Conservation (phyloP, 192 early-diverging fungal species). For the Entomortierella beljakovae region DNA sequence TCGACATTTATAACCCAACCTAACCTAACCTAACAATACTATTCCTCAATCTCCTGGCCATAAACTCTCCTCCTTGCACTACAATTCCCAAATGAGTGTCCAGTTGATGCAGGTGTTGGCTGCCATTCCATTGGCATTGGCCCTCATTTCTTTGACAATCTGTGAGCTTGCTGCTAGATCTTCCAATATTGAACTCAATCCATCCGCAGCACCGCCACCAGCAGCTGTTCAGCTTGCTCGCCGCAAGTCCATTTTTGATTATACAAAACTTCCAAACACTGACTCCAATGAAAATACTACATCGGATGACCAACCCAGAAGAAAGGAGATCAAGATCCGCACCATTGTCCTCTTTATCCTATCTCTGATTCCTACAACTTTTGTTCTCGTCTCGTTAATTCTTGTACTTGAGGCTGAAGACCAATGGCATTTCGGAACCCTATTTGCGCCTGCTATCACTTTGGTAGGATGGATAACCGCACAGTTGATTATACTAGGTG, state of each 20-base stretch:
- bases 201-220: conserved; percentile 2
- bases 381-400: conserved; percentile 15
- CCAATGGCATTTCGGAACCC: conserved; percentile 7
- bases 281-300: conserved; percentile 3
- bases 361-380: conserved; percentile 27
- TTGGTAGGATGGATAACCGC: conserved; percentile 29
- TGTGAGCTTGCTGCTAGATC: conserved; percentile 24
- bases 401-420: conserved; percentile 19
- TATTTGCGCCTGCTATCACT: conserved; percentile 19
- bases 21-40: too few species aligned
- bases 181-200: conserved; percentile 21
- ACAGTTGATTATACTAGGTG: not conserved
- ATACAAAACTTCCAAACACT: conserved; percentile 20
- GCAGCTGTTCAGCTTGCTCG: conserved; percentile 6
- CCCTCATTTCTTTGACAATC: conserved; percentile 17
- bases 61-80: not conserved
- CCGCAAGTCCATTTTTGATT: conserved; percentile 40
- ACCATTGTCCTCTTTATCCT: conserved; percentile 18
- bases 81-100: conserved; percentile 16
- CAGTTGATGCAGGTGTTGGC: conserved; percentile 30
- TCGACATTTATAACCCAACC: too few species aligned
- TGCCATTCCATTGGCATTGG: conserved; percentile 24
- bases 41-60: too few species aligned
- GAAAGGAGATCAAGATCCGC: conserved; percentile 41
- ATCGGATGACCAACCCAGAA: conserved; percentile 18